Evolutionary conservation across 106 monocot species (phyloP).

Genomic region (Triglochin maritima): DNA sequence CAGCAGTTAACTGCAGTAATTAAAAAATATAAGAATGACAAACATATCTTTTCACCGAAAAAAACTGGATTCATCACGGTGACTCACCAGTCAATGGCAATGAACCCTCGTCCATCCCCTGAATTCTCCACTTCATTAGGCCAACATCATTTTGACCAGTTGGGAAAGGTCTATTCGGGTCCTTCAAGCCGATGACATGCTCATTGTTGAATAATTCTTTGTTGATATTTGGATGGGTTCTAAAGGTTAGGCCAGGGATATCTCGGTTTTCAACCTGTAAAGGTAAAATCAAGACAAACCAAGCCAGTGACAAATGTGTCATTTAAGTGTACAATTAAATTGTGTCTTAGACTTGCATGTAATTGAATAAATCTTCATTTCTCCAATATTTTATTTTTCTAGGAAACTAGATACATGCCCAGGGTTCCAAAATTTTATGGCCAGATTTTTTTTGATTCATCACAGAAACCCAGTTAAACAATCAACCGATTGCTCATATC

Average conservation of each 20-base stretch:
- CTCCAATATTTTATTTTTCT: too few species aligned
- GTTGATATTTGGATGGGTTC: constrained; percentile 96
- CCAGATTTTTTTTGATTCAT: too few species aligned
- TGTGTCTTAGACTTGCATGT: too few species aligned
- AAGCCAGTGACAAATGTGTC: too few species aligned
- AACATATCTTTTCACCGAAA: not conserved
- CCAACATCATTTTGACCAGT: constrained; percentile 87
- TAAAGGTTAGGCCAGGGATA: constrained; percentile 70
- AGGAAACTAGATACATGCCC: too few species aligned
- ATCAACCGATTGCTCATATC: too few species aligned
- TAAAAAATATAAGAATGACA: not conserved
- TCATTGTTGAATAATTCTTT: constrained; percentile 85
- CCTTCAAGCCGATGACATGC: constrained; percentile 76
- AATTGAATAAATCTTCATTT: too few species aligned
- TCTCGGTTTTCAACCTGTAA: constrained; percentile 79
- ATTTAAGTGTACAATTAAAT: too few species aligned
- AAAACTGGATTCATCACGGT: not conserved
- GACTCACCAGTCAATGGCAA: constrained; percentile 76
- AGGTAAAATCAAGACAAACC: not conserved
- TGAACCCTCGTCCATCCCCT: constrained; percentile 75
- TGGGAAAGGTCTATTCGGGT: constrained; percentile 89
- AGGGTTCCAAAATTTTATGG: too few species aligned
- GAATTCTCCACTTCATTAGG: constrained; percentile 97
- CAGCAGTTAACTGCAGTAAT: constrained; percentile 83
- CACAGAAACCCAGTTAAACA: too few species aligned